These are phyloP conservation scores for Corynespora cassiicola DNA, from an alignment of 2,329 filamentous ascomycete genomes.

Conservation along the genomic window DNA sequence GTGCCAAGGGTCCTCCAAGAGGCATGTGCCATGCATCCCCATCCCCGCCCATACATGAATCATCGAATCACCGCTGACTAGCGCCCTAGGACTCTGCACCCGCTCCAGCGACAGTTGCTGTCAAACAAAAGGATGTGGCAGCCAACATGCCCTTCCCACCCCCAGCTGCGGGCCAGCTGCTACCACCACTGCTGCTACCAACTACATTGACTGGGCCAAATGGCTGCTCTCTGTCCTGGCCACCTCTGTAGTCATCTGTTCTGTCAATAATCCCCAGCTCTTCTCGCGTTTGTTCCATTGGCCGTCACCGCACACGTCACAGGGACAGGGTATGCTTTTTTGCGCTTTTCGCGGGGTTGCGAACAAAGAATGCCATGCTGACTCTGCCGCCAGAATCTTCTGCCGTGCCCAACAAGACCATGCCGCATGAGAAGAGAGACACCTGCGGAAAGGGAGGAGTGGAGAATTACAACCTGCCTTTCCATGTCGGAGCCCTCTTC, in stretches of 20 bases:
- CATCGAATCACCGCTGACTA: neutral
- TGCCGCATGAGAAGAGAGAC: conserved; percentile 18
- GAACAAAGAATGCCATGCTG: no score
- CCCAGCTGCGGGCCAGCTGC: neutral
- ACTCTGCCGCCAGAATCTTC: no score
- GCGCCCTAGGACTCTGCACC: conserved; percentile 34
- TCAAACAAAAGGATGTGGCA: no score
- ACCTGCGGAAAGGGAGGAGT: conserved; percentile 29
- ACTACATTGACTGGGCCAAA: conserved; percentile 21
- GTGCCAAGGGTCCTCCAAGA: conserved; percentile 30
- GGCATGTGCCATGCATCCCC: conserved; percentile 14
- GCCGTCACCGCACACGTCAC: no score
- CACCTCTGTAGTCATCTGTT: conserved; percentile 32
- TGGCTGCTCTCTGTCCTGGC: conserved; percentile 33
- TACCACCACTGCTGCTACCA: neutral
- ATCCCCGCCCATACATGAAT: no score
- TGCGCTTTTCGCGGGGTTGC: no score
- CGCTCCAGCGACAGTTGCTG: no score
- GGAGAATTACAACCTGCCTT: conserved; percentile 32
- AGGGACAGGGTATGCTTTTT: no score
- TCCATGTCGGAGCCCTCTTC: conserved; percentile 41
- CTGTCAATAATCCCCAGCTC: no score
- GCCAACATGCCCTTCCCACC: conserved; percentile 19
- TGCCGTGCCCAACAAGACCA: no score
- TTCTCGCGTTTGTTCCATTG: no score